Base-by-base conservation (phyloP, 2,329 filamentous ascomycete species). In the Ilyonectria mors-panacis region DNA sequence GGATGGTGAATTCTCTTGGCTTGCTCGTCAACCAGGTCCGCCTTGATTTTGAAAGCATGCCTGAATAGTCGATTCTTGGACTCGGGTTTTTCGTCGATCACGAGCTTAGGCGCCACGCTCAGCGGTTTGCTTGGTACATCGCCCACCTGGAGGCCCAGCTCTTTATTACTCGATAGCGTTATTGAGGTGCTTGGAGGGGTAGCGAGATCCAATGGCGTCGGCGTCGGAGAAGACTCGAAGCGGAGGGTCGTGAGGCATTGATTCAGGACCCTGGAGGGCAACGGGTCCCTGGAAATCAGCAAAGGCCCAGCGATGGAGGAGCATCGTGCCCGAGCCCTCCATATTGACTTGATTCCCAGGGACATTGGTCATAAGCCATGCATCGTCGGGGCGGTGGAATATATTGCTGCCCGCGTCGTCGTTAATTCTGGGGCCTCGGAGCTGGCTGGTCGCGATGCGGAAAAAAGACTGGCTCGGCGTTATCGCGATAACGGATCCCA, bases 301-400 rank as follows among this genome's bases (percentile, higher is more conserved):
- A 66, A 64, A 63, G 59, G 65, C 62, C 71, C 72, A 67, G 72
- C 59, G 61, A 74, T 67, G 71, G 74, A 73, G 70, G 73, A 75
- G 72, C 73, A 76, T 71, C 76, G 80, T 71, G 76, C 75, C 76
- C 78, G 78, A 75, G 78, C 79, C 79, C 82, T 81, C 82, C 81
- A 83, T 78, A 78, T 67, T 75, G 79, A 78, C 71, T 78, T 80
- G 81, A 83, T 80, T 79, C 82, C 82, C 77, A 82, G 78, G 78
- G 79, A 83, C 84, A 85, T 85, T 81, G 74, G 77, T 81, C 80
- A 84, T 83, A 73, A 78, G 64, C 63, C 73, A 75, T 65, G 70
- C 82, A 85, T 85, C 55, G 69, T 79, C 67, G 65, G 60, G 48
- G 39, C 17, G 12, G 63, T 48, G 51, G 66, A 15, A 54, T 66